Evolutionary conservation across 228 moss, liverwort and hornwort genomes (phyloP), one percentile per base, ranked within the genome.

Genomic region (Sphagnum fallax): DNA sequence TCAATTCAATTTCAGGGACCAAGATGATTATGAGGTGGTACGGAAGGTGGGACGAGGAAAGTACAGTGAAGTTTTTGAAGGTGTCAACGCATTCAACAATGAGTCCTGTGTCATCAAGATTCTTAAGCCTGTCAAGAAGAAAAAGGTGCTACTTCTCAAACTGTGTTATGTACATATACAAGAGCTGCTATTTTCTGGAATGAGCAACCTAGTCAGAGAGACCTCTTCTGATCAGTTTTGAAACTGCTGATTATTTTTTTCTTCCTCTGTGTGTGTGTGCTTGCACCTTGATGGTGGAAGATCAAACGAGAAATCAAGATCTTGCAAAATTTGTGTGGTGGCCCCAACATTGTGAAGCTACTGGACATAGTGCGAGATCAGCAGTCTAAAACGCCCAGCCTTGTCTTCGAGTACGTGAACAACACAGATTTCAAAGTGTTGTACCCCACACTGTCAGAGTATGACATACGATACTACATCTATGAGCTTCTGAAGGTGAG

Each of bases 261-360:
- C 32, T 2, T 32, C 32, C 2, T 32, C 32, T 32, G 32, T 32
- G 32, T 32, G 32, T 32, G 32, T 32, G 2, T 32, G 32, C 32
- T 32, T 32, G 32, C 32, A 32, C 32, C 32, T 32, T 32, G 32
- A 32, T 32, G 32, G 1, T 32, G 32, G 16, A 47, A 88, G 88
- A 88, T 88, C 0, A 91, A 91, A 74, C 66, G 90, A 65, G 90
- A 90, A 52, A 90, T 90, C 71, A 88, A 91, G 76, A 88, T 91
- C 0, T 72, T 91, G 0, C 88, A 88, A 77, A 91, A 90, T 50
- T 73, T 91, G 0, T 88, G 90, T 66, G 85, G 86, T 16, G 90
- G 85, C 15, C 90, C 90, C 11, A 88, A 91, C 48, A 82, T 91
- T 59, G 86, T 88, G 74, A 91, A 91, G 81, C 86, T 91, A 67